Base-by-base conservation (phyloP, 805 yeast species). In the Barnettozyma vustinii region DNA sequence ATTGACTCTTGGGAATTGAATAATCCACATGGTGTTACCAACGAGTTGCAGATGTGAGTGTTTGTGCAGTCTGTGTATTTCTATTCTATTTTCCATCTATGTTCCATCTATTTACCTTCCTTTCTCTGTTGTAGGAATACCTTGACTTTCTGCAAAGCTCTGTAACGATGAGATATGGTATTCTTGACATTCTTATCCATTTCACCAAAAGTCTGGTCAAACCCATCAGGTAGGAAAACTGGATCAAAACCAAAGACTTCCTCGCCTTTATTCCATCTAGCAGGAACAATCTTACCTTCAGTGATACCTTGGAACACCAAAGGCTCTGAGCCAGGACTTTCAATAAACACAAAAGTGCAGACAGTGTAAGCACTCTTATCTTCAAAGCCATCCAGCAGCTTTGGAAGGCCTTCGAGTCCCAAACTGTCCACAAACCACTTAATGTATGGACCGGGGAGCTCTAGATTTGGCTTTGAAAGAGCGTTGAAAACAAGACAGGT, bases 181-280 rank as follows among this genome's bases (percentile, higher is more conserved):
- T 94, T 91, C 72, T 95, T 94, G 27, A 75, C 72, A 2, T 66
- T 61, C 62, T 86, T 87, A 46, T 77, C 82, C 91, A 94, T 80
- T 66, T 94, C 97, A 10, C 97, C 98, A 62, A 89, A 91, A 0
- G 94, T 86, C 61, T 83, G 71, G 19, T 75, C 69, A 58, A 66
- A 81, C 3, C 96, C 97, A 25, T 72, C 70, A 2, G 99, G 99
- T 68, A 84, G 76, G 66, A 94, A 94, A 45, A 87, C 71, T 8
- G 97, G 82, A 68, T 94, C 97, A 96, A 96, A 94, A 1, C 99
- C 99, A 64, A 94, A 94, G 51, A 77, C 75, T 13, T 81, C 77
- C 16, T 48, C 51, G 7, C 87, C 87, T 1, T 97, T 97, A 51
- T 95, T 71, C 42, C 48, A 58, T 52, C 64, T 56, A 15, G 74